Conservation (phyloP, 2,329 filamentous ascomycete species). For the Truncatella angustata region DNA sequence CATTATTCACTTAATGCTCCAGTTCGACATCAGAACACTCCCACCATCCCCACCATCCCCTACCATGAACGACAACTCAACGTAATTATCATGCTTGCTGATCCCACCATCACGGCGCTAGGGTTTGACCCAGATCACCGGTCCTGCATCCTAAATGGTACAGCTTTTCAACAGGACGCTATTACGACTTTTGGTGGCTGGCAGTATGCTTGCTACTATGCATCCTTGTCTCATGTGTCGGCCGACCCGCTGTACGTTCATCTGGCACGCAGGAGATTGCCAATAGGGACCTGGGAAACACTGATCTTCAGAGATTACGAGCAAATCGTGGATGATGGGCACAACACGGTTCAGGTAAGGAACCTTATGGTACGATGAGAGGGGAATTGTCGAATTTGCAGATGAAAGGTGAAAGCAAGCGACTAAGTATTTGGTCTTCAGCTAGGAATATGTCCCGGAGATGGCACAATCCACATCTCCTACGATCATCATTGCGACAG, state of each 20-base stretch:
- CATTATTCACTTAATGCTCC: too few species aligned
- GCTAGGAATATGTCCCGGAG: slow-evolving; percentile 45
- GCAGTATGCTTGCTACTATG: slow-evolving; percentile 49
- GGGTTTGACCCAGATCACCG: slow-evolving; percentile 35
- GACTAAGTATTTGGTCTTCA: slow-evolving; percentile 9
- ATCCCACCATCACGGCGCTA: slow-evolving; percentile 31
- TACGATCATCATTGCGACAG: slow-evolving; percentile 50
- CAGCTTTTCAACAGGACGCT: slow-evolving; percentile 48
- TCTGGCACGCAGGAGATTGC: slow-evolving; percentile 41
- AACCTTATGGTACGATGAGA: not conserved
- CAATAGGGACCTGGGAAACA: slow-evolving; percentile 40
- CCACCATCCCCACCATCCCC: too few species aligned
- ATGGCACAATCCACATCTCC: slow-evolving; percentile 51
- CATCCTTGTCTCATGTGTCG: slow-evolving; percentile 13
- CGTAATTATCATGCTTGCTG: slow-evolving; percentile 21
- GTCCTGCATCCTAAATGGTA: slow-evolving; percentile 39
- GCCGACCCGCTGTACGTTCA: slow-evolving; percentile 41
- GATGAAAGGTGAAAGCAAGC: not conserved
- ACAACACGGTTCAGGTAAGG: slow-evolving; percentile 48
- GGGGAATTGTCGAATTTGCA: not conserved
- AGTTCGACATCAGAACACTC: too few species aligned
- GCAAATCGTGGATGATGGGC: slow-evolving; percentile 48
- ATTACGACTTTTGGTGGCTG: slow-evolving; percentile 45
- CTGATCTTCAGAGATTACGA: slow-evolving; percentile 47
- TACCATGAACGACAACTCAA: too few species aligned